These are phyloP conservation scores for Agaricus sinodeliciosus DNA, from an alignment of 768 basidiomycete genomes.

Conservation along the genomic window DNA sequence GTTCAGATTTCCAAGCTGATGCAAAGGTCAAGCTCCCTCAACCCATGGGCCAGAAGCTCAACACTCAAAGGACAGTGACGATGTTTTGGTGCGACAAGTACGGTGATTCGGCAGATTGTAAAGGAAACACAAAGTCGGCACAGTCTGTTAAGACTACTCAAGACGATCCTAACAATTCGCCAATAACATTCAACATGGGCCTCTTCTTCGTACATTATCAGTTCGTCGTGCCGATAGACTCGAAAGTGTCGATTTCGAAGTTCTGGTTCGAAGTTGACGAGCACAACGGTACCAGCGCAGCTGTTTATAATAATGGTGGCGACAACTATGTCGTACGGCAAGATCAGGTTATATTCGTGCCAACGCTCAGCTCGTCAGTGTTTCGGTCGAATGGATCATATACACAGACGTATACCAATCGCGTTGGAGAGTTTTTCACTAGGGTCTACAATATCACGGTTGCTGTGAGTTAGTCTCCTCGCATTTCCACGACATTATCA, in stretches of 20 bases:
- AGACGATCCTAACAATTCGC: constrained; percentile 29
- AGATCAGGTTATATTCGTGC: constrained; percentile 37
- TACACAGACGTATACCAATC: constrained; percentile 19
- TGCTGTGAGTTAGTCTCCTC: constrained; percentile 14
- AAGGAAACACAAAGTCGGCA: constrained; percentile 25
- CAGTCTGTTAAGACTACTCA: constrained; percentile 22
- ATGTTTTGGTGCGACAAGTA: constrained; percentile 37
- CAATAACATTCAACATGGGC: constrained; percentile 27
- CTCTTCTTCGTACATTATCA: constrained; percentile 34
- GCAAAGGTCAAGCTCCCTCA: constrained; percentile 24
- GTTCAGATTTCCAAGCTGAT: background rate
- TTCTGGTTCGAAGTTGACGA: constrained; percentile 47
- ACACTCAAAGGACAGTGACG: constrained; percentile 31
- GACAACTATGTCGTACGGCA: constrained; percentile 33
- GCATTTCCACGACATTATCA: constrained; percentile 3
- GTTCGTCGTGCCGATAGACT: constrained; percentile 35
- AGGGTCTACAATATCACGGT: constrained; percentile 19
- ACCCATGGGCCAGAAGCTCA: constrained; percentile 24
- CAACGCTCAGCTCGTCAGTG: constrained; percentile 27
- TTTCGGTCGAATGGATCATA: constrained; percentile 18
- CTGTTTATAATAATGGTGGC: constrained; percentile 36
- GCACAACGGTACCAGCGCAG: constrained; percentile 30
- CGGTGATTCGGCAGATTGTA: constrained; percentile 27
- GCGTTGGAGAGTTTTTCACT: constrained; percentile 17
- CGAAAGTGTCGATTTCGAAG: constrained; percentile 34